phyloP scores from a whole-genome alignment of 2,329 filamentous ascomycete species.

The Penicillium brevicompactum region DNA sequence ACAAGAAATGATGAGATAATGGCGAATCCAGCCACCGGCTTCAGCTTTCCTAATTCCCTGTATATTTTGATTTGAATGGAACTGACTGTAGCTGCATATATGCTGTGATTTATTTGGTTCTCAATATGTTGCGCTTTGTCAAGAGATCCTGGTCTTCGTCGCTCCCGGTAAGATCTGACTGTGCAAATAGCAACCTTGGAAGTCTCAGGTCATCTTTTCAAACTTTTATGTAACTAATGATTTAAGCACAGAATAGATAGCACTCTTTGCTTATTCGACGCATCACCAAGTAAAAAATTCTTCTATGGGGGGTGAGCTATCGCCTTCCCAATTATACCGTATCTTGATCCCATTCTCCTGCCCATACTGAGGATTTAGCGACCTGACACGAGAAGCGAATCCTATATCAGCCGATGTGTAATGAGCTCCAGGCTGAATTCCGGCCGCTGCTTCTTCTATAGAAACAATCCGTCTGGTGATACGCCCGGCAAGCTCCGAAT shows the following conservation, averaged over 20 bases:
- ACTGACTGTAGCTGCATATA: too few relatives aligned
- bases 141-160: too few relatives aligned
- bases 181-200: too few relatives aligned
- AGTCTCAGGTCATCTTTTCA: too few relatives aligned
- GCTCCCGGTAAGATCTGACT: too few relatives aligned
- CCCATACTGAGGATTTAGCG: slow-evolving; percentile 6
- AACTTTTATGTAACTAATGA: too few relatives aligned
- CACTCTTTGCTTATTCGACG: not conserved
- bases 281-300: not conserved
- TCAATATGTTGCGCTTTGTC: too few relatives aligned
- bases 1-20: too few relatives aligned
- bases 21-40: too few relatives aligned
- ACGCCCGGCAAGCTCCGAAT: slow-evolving; percentile 36
- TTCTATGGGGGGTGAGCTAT: not conserved
- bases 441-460: slow-evolving; percentile 23
- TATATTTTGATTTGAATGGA: too few relatives aligned
- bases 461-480: slow-evolving; percentile 19
- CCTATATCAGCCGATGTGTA: slow-evolving; percentile 9
- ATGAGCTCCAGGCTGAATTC: not conserved
- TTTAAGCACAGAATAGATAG: not conserved
- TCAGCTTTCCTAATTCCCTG: too few relatives aligned
- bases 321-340: not conserved
- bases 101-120: too few relatives aligned
- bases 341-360: slow-evolving; percentile 4
- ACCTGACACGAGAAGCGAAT: not conserved